Percentiles rank a stretch among this genome's conserved stretches.
phyloP scores from a whole-genome alignment of 2,329 filamentous ascomycete genomes.

The Biscogniauxia marginata region DNA sequence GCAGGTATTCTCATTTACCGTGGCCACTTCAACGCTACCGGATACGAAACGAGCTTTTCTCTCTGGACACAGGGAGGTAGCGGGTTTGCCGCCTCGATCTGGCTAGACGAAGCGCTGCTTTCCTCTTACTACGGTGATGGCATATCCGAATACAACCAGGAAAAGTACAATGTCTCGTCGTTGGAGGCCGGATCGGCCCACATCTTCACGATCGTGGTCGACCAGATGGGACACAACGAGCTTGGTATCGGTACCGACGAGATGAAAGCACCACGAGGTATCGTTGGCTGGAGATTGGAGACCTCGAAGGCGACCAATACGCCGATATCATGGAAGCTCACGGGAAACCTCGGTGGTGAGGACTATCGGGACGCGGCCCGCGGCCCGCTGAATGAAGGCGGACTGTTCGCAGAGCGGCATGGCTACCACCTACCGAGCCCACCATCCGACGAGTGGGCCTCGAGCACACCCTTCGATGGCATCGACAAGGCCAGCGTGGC shows the following conservation, averaged over 20 bases:
- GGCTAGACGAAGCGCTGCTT: constrained; percentile 65
- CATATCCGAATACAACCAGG: constrained; percentile 29
- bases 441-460: constrained; percentile 45
- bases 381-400: constrained; percentile 67
- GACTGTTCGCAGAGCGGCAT: constrained; percentile 60
- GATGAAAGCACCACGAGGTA: constrained; percentile 64
- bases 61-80: constrained; percentile 64
- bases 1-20: constrained; percentile 68
- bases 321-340: constrained; percentile 60
- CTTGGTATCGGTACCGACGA: constrained; percentile 53
- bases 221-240: constrained; percentile 70
- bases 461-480: constrained; percentile 33
- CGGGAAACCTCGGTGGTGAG: constrained; percentile 67
- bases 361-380: constrained; percentile 58
- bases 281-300: constrained; percentile 57
- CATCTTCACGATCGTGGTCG: constrained; percentile 67
- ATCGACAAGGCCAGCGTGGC: constrained; percentile 51
- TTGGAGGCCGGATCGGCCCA: constrained; percentile 53
- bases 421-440: constrained; percentile 60
- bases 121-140: constrained; percentile 36
- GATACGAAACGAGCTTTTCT: constrained; percentile 56
- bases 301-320: constrained; percentile 16
- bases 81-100: constrained; percentile 67
- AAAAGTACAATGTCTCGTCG: constrained; percentile 43
- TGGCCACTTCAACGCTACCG: constrained; percentile 66